A percentile compares a stretch with the other conserved stretches of the same genome.
These are phyloP conservation scores for Saitozyma podzolica DNA, from an alignment of 768 basidiomycete species.

Conservation along the genomic window DNA sequence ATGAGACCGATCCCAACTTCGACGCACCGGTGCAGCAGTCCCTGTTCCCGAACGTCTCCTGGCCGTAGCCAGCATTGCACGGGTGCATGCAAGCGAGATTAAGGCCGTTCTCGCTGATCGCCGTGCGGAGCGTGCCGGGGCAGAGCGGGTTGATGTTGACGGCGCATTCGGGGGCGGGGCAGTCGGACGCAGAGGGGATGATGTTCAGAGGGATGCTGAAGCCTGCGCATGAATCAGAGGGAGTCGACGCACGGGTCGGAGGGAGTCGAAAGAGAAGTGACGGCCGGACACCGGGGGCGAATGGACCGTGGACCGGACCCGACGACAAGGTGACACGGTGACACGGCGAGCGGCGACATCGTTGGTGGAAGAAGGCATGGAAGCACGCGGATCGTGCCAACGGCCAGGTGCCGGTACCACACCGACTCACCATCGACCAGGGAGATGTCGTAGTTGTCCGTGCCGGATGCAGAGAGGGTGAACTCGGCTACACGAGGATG, in stretches of 20 bases:
- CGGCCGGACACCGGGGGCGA: background rate
- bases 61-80: slow-evolving; percentile 28
- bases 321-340: background rate
- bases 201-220: slow-evolving; percentile 34
- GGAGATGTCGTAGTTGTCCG: slow-evolving; percentile 30
- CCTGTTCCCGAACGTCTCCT: slow-evolving; percentile 26
- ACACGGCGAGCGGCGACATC: too few species aligned
- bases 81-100: slow-evolving; percentile 24
- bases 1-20: background rate
- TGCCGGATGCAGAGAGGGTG: slow-evolving; percentile 17
- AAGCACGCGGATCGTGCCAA: background rate
- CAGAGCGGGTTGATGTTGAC: slow-evolving; percentile 32
- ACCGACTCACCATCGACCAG: slow-evolving; percentile 28
- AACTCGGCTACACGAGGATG: slow-evolving; percentile 27
- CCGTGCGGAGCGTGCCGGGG: slow-evolving; percentile 20
- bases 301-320: background rate
- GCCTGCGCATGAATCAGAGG: slow-evolving; percentile 9
- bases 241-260: background rate
- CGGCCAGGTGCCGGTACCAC: background rate
- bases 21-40: slow-evolving; percentile 32
- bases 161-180: slow-evolving; percentile 14
- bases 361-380: too few species aligned
- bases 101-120: slow-evolving; percentile 18
- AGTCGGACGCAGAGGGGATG: slow-evolving; percentile 9
- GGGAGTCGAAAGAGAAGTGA: background rate